Evolutionary conservation across 441 rosid species (phyloP).

Genomic region (Breynia disticha): DNA sequence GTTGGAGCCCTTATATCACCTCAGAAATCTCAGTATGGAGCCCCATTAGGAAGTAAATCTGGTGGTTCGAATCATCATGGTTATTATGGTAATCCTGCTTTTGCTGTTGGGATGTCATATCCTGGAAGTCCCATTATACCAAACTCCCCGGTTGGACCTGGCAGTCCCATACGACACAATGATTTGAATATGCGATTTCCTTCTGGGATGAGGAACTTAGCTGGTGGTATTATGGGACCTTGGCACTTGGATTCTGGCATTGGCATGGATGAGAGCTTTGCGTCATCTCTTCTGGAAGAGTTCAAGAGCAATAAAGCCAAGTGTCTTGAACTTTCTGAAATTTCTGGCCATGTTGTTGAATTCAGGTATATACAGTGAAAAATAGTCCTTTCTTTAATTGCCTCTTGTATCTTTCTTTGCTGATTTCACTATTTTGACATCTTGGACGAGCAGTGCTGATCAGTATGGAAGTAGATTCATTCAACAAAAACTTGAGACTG

Average conservation of each 20-base stretch:
- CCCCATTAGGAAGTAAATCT: slow-evolving; percentile 40
- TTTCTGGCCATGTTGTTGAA: slow-evolving; percentile 70
- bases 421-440: not conserved
- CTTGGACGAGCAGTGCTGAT: slow-evolving; percentile 47
- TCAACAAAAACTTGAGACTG: slow-evolving; percentile 89
- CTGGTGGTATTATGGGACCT: slow-evolving; percentile 46
- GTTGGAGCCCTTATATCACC: slow-evolving; percentile 44
- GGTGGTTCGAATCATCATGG: slow-evolving; percentile 46
- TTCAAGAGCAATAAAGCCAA: slow-evolving; percentile 72
- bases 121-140: slow-evolving; percentile 64
- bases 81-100: slow-evolving; percentile 50
- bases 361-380: slow-evolving; percentile 48
- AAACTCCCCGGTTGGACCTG: slow-evolving; percentile 48
- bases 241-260: slow-evolving; percentile 53
- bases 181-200: slow-evolving; percentile 48
- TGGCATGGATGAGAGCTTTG: slow-evolving; percentile 41
- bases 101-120: slow-evolving; percentile 53
- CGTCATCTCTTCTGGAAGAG: slow-evolving; percentile 75
- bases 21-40: slow-evolving; percentile 57
- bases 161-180: slow-evolving; percentile 57
- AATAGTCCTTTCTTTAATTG: not conserved
- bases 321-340: slow-evolving; percentile 67
- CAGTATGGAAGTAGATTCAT: slow-evolving; percentile 94
- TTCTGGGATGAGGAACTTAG: slow-evolving; percentile 39
- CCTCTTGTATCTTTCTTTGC: not conserved